A percentile compares a stretch with the other conserved stretches of the same genome.
Evolutionary conservation across 2,329 filamentous ascomycete species (phyloP).

Genomic region (Nothomitra cinnamomea): DNA sequence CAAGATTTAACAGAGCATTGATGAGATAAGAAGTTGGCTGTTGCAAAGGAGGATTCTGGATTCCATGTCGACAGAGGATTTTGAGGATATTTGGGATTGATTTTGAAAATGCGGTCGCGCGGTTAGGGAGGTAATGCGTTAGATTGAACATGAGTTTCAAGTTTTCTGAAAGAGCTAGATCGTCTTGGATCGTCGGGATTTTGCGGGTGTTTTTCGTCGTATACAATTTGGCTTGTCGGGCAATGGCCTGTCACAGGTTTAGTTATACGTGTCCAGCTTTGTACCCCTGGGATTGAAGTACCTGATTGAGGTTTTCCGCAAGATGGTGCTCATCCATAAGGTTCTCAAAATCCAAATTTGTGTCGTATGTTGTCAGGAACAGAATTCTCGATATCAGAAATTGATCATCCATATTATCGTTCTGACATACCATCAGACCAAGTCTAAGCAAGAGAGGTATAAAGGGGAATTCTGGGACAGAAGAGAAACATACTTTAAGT

Average conservation of each 20-base stretch:
- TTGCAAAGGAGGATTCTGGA: conserved; percentile 50
- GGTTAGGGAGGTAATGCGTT: conserved; percentile 52
- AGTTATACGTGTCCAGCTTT: conserved; percentile 4
- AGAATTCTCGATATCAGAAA: conserved; percentile 68
- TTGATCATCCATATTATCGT: conserved; percentile 63
- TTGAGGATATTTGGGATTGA: conserved; percentile 53
- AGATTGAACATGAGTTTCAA: conserved; percentile 83
- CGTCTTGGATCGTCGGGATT: conserved; percentile 41
- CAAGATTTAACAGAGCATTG: conserved; percentile 67
- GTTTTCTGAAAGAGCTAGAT: conserved; percentile 68
- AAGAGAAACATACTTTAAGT: conserved; percentile 36
- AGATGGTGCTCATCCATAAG: conserved; percentile 51
- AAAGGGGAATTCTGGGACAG: background rate
- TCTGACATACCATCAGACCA: conserved; percentile 21
- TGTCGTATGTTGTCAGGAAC: conserved; percentile 64
- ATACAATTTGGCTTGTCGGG: conserved; percentile 47
- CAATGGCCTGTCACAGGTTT: conserved; percentile 37
- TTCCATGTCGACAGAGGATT: conserved; percentile 45
- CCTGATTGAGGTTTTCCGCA: conserved; percentile 46
- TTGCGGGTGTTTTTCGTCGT: conserved; percentile 21
- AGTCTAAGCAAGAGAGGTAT: background rate
- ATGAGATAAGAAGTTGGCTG: conserved; percentile 54
- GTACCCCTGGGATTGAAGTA: conserved; percentile 4
- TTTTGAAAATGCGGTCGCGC: conserved; percentile 43
- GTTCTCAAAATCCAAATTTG: conserved; percentile 45